These are phyloP conservation scores for Pythium diclinum DNA, from an alignment of 352 stramenopile genomes.

Conservation along the genomic window DNA sequence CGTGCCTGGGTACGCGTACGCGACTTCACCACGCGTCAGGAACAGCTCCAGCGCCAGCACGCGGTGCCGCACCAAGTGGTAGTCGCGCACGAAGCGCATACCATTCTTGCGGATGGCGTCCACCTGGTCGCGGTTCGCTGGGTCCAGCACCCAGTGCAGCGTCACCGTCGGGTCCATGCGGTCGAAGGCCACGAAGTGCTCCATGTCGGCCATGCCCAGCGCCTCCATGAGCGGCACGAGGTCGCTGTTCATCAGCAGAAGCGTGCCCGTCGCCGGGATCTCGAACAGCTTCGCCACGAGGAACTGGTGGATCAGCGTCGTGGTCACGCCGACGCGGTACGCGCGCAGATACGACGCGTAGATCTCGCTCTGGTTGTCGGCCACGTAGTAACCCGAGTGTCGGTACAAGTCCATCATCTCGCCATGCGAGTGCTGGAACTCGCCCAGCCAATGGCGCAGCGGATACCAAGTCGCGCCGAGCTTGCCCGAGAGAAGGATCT, in stretches of 20 bases:
- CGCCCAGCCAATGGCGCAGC: constrained; percentile 62
- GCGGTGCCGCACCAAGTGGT: constrained; percentile 60
- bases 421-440: constrained; percentile 44
- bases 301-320: constrained; percentile 73
- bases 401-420: constrained; percentile 63
- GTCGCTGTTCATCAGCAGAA: constrained; percentile 68
- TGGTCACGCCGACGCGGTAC: constrained; percentile 72
- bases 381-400: constrained; percentile 53
- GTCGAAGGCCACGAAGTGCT: constrained; percentile 69
- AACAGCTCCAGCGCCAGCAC: constrained; percentile 59
- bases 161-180: constrained; percentile 41
- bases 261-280: constrained; percentile 65
- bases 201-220: constrained; percentile 48
- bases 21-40: constrained; percentile 40
- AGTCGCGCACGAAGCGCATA: constrained; percentile 53
- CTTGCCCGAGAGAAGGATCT: constrained; percentile 63
- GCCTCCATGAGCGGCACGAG: constrained; percentile 46
- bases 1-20: constrained; percentile 44
- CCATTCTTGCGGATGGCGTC: constrained; percentile 56
- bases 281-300: constrained; percentile 79
- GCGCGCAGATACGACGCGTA: constrained; percentile 69
- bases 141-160: constrained; percentile 52
- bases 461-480: constrained; percentile 57
- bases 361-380: constrained; percentile 58
- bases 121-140: constrained; percentile 45